Conservation (phyloP, 768 basidiomycete genomes). For the Lyophyllum atratum region DNA sequence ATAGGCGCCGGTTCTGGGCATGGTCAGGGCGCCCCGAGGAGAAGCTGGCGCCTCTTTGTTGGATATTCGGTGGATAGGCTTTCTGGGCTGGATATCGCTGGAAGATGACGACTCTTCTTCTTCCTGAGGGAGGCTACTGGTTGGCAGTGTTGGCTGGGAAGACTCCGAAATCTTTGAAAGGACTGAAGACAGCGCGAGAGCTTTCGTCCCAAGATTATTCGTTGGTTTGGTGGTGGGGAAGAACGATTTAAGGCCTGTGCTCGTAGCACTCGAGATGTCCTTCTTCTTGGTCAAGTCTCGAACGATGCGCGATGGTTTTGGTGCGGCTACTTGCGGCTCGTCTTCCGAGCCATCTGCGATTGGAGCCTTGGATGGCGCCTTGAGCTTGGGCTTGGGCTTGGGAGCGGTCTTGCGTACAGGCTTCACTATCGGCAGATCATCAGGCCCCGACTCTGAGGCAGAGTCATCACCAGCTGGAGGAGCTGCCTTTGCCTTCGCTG, state of each 20-base stretch:
- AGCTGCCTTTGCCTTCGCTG: slow-evolving; percentile 16
- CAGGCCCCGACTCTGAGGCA: slow-evolving; percentile 1
- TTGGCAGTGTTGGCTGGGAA: not conserved
- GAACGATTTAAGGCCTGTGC: slow-evolving; percentile 4
- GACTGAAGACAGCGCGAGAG: not conserved
- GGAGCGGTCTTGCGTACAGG: slow-evolving; percentile 4
- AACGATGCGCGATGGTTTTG: slow-evolving; percentile 8
- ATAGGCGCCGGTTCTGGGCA: not conserved
- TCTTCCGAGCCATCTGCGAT: not conserved
- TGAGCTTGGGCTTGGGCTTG: slow-evolving; percentile 1
- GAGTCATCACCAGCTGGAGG: slow-evolving; percentile 9
- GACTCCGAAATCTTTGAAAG: not conserved
- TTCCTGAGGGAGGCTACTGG: not conserved
- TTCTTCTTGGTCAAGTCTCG: slow-evolving; percentile 22
- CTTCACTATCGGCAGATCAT: slow-evolving; percentile 5
- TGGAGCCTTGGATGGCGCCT: not conserved
- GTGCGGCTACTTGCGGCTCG: not conserved
- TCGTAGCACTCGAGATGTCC: not conserved
- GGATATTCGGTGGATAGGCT: not conserved
- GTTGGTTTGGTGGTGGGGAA: slow-evolving; percentile 9
- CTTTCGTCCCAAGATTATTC: not conserved
- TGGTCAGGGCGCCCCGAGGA: not conserved
- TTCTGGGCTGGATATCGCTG: not conserved
- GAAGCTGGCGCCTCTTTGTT: not conserved
- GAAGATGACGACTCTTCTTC: not conserved